A percentile compares a stretch with the other conserved stretches of the same genome.
Conservation (phyloP, 192 early-diverging fungal species). For the Mortierella claussenii region DNA sequence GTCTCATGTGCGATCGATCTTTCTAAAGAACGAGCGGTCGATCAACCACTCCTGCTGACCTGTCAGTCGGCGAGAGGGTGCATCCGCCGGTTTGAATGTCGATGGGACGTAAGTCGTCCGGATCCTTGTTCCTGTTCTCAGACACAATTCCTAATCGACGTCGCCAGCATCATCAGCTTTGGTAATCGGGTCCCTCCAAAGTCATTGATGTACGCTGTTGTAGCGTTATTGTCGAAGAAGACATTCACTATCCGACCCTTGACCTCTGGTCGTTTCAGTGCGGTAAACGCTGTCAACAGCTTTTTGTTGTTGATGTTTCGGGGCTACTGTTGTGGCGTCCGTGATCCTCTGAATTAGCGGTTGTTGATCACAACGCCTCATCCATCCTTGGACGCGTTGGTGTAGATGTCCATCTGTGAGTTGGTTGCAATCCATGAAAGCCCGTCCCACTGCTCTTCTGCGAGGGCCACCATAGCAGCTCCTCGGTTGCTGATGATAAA, state of each 20-base stretch:
- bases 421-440: constrained; percentile 16
- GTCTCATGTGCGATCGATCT: too few relatives aligned
- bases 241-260: constrained; percentile 13
- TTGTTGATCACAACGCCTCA: constrained; percentile 29
- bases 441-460: constrained; percentile 24
- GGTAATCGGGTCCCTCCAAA: constrained; percentile 20
- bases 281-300: constrained; percentile 3
- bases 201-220: constrained; percentile 11
- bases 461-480: constrained; percentile 26
- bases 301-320: constrained; percentile 33
- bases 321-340: background rate
- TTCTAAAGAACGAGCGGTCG: too few relatives aligned
- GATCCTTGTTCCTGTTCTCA: background rate
- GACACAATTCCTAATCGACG: background rate
- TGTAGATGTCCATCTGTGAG: constrained; percentile 32
- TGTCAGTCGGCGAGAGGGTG: background rate
- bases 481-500: constrained; percentile 2
- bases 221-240: constrained; percentile 22
- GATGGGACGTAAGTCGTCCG: background rate
- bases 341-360: constrained; percentile 3
- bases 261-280: background rate
- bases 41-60: too few relatives aligned
- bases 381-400: constrained; percentile 14
- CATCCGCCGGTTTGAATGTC: background rate
- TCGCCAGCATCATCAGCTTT: constrained; percentile 22